Percentiles rank a stretch among this genome's conserved stretches.
These are phyloP conservation scores for Crucibulum laeve DNA, from an alignment of 768 basidiomycete species.

Conservation along the genomic window DNA sequence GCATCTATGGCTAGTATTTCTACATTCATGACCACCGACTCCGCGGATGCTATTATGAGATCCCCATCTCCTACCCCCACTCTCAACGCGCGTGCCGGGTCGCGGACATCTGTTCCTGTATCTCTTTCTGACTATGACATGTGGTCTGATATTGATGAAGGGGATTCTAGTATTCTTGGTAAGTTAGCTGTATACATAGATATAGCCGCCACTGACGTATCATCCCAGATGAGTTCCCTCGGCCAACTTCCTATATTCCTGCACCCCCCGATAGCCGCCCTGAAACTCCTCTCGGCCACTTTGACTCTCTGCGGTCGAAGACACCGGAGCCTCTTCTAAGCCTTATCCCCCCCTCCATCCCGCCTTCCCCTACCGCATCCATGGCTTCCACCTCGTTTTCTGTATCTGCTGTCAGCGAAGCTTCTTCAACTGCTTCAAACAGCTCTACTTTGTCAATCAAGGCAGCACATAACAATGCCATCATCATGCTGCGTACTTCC, in stretches of 20 bases:
- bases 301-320: background rate
- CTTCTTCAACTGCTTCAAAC: slow-evolving; percentile 12
- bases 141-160: slow-evolving; percentile 32
- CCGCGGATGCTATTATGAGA: slow-evolving; percentile 53
- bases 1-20: slow-evolving; percentile 50
- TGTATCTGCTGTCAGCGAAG: slow-evolving; percentile 22
- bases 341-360: background rate
- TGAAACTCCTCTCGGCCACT: slow-evolving; percentile 22
- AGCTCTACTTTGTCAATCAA: slow-evolving; percentile 49
- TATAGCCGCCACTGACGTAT: no score
- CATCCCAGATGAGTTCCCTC: slow-evolving; percentile 43
- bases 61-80: slow-evolving; percentile 5
- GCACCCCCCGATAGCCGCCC: slow-evolving; percentile 19
- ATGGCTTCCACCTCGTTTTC: slow-evolving; percentile 27
- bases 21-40: slow-evolving; percentile 52
- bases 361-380: background rate
- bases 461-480: slow-evolving; percentile 54
- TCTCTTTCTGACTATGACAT: slow-evolving; percentile 39
- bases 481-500: slow-evolving; percentile 54
- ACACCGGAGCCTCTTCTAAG: background rate
- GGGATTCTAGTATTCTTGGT: slow-evolving; percentile 30
- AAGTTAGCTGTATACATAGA: no score
- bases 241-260: slow-evolving; percentile 30
- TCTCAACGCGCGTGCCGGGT: slow-evolving; percentile 3
- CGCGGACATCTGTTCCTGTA: slow-evolving; percentile 27